These are phyloP conservation scores for Exserohilum turcica DNA, from an alignment of 2,329 filamentous ascomycete species.

Conservation along the genomic window DNA sequence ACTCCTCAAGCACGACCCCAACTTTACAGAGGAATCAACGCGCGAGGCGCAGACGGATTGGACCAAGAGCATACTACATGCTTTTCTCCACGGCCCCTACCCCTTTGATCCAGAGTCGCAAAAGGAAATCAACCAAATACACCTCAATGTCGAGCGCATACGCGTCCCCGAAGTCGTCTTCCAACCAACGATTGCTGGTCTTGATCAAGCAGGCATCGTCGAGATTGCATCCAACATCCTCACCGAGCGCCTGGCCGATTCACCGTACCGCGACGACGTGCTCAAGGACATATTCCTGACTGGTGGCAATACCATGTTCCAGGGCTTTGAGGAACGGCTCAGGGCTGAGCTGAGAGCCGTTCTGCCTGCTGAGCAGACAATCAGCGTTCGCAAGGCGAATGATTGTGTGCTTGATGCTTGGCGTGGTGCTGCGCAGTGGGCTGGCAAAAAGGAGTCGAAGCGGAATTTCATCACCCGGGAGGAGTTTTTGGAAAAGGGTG, in stretches of 20 bases:
- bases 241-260: conserved; percentile 72
- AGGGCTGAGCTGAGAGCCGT: conserved; percentile 70
- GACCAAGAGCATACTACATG: conserved; percentile 89
- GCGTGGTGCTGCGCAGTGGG: conserved; percentile 91
- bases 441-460: conserved; percentile 63
- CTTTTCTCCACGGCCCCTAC: conserved; percentile 85
- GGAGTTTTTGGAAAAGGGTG: conserved; percentile 90
- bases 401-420: conserved; percentile 87
- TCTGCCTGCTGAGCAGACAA: conserved; percentile 70
- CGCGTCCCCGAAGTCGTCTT: conserved; percentile 92
- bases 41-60: conserved; percentile 92
- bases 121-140: conserved; percentile 81
- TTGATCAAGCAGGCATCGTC: conserved; percentile 91
- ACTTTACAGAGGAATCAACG: conserved; percentile 90
- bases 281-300: conserved; percentile 90
- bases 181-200: conserved; percentile 85
- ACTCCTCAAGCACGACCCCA: conserved; percentile 81
- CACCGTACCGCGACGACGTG: conserved; percentile 67
- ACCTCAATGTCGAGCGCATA: conserved; percentile 96
- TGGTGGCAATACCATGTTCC: conserved; percentile 87
- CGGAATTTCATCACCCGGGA: conserved; percentile 72
- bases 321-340: conserved; percentile 85
- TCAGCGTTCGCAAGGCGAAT: conserved; percentile 73
- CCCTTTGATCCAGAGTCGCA: conserved; percentile 82
- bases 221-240: conserved; percentile 92